phyloP scores from a whole-genome alignment of 768 basidiomycete genomes.

The Lentinula aciculospora region DNA sequence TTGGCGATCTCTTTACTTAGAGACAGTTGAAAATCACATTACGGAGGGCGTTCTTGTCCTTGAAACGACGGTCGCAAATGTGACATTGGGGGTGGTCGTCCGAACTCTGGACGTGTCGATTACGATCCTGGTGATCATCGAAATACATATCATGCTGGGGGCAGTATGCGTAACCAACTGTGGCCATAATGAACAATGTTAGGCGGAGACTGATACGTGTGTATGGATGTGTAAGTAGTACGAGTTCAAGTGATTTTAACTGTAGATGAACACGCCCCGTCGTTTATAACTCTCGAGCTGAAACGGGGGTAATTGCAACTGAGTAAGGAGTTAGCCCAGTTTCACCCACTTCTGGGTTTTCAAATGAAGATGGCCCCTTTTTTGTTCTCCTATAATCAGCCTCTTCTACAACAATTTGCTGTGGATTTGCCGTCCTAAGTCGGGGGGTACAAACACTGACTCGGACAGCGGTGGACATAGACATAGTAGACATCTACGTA shows the following conservation, averaged over 20 bases:
- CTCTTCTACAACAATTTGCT: neutral
- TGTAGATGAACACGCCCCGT: neutral
- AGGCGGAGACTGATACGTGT: neutral
- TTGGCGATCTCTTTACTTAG: neutral
- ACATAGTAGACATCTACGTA: too few relatives aligned
- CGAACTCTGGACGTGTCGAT: conserved; percentile 1
- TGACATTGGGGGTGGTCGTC: conserved; percentile 1
- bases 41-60: neutral
- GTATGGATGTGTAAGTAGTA: neutral
- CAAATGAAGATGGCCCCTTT: neutral
- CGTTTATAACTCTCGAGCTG: neutral
- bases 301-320: neutral
- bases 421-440: too few relatives aligned
- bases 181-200: neutral
- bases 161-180: conserved; percentile 1
- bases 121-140: neutral
- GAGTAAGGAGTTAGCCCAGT: neutral
- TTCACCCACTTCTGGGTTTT: neutral
- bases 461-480: too few relatives aligned
- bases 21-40: neutral
- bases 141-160: neutral
- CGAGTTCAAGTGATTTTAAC: neutral
- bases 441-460: too few relatives aligned
- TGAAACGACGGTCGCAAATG: conserved; percentile 4
- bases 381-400: neutral